These are phyloP conservation scores for Emydomyces testavorans DNA, from an alignment of 2,329 filamentous ascomycete genomes.

Conservation along the genomic window DNA sequence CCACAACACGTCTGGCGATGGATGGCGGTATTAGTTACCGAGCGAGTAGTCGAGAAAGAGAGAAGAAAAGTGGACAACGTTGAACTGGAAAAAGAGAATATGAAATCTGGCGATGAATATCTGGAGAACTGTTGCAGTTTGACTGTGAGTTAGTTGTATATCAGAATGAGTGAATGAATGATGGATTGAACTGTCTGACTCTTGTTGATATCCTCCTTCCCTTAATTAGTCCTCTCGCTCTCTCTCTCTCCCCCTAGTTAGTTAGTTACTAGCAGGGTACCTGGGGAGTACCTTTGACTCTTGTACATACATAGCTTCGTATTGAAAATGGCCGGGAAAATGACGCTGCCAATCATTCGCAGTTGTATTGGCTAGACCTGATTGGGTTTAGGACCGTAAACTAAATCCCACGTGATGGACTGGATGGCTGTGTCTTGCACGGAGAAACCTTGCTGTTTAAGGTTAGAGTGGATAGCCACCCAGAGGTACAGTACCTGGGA, in stretches of 20 bases:
- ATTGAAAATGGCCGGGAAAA: background rate
- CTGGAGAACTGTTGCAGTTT: background rate
- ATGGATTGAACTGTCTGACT: no score
- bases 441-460: background rate
- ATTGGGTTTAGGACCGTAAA: background rate
- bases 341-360: constrained; percentile 2
- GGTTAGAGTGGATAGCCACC: constrained; percentile 6
- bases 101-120: background rate
- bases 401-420: constrained; percentile 3
- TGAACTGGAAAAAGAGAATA: background rate
- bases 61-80: background rate
- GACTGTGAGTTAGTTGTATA: background rate
- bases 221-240: no score
- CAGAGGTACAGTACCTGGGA: no score
- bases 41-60: background rate
- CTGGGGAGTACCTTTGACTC: background rate
- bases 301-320: background rate
- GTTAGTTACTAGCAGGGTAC: background rate
- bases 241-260: background rate
- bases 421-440: constrained; percentile 2
- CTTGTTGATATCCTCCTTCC: no score
- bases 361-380: background rate
- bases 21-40: background rate
- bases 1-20: background rate
- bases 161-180: background rate